phyloP scores from a whole-genome alignment of 2,329 filamentous ascomycete genomes.

The Cryphonectria radicalis region DNA sequence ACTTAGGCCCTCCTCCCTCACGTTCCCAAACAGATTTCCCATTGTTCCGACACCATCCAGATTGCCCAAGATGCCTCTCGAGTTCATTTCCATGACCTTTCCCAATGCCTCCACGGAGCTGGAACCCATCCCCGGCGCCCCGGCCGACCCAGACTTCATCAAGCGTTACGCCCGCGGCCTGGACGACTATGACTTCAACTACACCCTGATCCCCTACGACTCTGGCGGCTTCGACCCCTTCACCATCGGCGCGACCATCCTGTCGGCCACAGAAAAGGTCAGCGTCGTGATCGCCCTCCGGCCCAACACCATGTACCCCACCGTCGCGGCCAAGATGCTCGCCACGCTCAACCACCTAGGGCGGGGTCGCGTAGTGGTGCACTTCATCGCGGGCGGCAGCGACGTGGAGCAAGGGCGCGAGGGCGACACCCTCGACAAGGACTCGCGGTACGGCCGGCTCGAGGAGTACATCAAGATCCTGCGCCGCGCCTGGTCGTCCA shows the following conservation, averaged over 20 bases:
- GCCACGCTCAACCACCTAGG: constrained; percentile 65
- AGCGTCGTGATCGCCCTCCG: constrained; percentile 65
- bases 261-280: constrained; percentile 59
- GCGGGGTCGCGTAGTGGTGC: constrained; percentile 61
- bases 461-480: constrained; percentile 68
- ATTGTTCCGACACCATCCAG: too few species aligned
- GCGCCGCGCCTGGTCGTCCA: constrained; percentile 59
- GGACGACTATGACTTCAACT: constrained; percentile 65
- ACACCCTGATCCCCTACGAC: constrained; percentile 64
- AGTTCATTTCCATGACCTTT: constrained; percentile 64
- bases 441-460: constrained; percentile 59
- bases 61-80: constrained; percentile 46
- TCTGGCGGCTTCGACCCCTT: constrained; percentile 60
- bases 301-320: constrained; percentile 65
- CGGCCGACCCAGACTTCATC: constrained; percentile 59
- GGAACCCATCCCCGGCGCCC: constrained; percentile 53
- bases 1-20: too few species aligned
- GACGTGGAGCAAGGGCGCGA: constrained; percentile 64
- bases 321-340: constrained; percentile 64
- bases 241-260: constrained; percentile 63
- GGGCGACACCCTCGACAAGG: constrained; percentile 62
- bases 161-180: constrained; percentile 59
- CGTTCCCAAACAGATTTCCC: too few species aligned
- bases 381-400: constrained; percentile 66
- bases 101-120: constrained; percentile 62